Percentiles rank a stretch among this genome's conserved stretches.
Conservation (phyloP, 768 basidiomycete species). For the Russula sp. region DNA sequence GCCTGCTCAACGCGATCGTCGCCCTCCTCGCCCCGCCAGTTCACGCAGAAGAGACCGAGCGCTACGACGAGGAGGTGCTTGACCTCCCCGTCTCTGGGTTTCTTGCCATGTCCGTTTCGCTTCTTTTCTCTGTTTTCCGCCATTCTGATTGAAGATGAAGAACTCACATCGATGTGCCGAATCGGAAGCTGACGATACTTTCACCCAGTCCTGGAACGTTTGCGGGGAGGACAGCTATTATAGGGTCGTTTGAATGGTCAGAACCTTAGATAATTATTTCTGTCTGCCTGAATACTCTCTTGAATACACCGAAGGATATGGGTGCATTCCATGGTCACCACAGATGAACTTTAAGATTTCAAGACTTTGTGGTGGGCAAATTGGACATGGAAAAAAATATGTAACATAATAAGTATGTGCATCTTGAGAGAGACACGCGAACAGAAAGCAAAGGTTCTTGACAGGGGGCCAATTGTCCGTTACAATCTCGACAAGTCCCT, state of each 20-base stretch:
- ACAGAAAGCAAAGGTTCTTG: neutral
- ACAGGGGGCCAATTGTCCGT: neutral
- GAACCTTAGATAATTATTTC: constrained; percentile 38
- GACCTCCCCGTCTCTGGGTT: constrained; percentile 77
- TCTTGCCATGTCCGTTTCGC: constrained; percentile 67
- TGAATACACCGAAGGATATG: neutral
- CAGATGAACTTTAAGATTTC: neutral
- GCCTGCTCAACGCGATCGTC: constrained; percentile 78
- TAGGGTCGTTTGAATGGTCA: constrained; percentile 87
- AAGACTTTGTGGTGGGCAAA: neutral
- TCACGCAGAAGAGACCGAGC: constrained; percentile 64
- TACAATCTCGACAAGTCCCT: constrained; percentile 27
- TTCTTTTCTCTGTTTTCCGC: neutral
- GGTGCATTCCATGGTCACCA: neutral
- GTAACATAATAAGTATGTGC: neutral
- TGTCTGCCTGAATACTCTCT: neutral
- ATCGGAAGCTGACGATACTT: constrained; percentile 79
- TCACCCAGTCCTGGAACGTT: constrained; percentile 79
- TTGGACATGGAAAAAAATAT: neutral
- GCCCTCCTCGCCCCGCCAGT: constrained; percentile 64
- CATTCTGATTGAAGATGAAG: constrained; percentile 36
- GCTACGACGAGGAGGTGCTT: constrained; percentile 82
- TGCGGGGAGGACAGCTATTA: constrained; percentile 65
- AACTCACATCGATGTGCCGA: constrained; percentile 66
- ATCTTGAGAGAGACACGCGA: neutral